Percentiles rank a stretch among this genome's conserved stretches.
Conservation (phyloP, 805 yeast species). For the Hagleromyces aurorensis region DNA sequence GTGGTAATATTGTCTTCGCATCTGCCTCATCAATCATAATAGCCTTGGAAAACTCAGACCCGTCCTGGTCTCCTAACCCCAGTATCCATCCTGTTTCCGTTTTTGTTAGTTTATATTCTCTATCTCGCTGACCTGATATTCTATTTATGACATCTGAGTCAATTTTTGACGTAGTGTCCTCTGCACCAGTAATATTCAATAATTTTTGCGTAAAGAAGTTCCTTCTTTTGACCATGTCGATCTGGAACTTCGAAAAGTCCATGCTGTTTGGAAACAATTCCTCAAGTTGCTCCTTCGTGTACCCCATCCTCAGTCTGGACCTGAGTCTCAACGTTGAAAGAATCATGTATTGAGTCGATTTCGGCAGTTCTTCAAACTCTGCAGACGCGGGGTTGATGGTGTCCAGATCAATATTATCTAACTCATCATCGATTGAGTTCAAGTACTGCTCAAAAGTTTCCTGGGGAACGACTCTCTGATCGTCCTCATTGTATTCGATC, state of each 20-base stretch:
- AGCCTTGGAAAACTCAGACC: slow-evolving; percentile 38
- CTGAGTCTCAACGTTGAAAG: slow-evolving; percentile 73
- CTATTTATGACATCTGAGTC: slow-evolving; percentile 34
- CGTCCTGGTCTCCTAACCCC: slow-evolving; percentile 44
- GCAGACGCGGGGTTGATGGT: slow-evolving; percentile 76
- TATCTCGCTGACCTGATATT: slow-evolving; percentile 76
- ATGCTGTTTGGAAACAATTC: slow-evolving; percentile 72
- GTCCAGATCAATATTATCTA: slow-evolving; percentile 63
- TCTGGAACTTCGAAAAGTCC: slow-evolving; percentile 90
- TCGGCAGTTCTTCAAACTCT: slow-evolving; percentile 70
- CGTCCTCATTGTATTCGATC: slow-evolving; percentile 46
- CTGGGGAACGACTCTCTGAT: slow-evolving; percentile 65
- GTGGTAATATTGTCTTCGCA: slow-evolving; percentile 7
- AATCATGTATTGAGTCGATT: slow-evolving; percentile 80
- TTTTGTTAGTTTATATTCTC: slow-evolving; percentile 64
- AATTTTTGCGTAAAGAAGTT: slow-evolving; percentile 83
- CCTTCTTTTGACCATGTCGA: slow-evolving; percentile 84
- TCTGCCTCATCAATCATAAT: slow-evolving; percentile 39
- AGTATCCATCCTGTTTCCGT: slow-evolving; percentile 82
- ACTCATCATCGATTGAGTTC: slow-evolving; percentile 46
- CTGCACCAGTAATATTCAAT: slow-evolving; percentile 78
- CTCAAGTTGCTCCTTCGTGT: slow-evolving; percentile 80
- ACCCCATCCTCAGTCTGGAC: slow-evolving; percentile 92
- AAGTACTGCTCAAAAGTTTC: slow-evolving; percentile 61
- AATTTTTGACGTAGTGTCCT: slow-evolving; percentile 34